Base-by-base conservation (phyloP, 345 rosid genomes). In the Turnera subulata region DNA sequence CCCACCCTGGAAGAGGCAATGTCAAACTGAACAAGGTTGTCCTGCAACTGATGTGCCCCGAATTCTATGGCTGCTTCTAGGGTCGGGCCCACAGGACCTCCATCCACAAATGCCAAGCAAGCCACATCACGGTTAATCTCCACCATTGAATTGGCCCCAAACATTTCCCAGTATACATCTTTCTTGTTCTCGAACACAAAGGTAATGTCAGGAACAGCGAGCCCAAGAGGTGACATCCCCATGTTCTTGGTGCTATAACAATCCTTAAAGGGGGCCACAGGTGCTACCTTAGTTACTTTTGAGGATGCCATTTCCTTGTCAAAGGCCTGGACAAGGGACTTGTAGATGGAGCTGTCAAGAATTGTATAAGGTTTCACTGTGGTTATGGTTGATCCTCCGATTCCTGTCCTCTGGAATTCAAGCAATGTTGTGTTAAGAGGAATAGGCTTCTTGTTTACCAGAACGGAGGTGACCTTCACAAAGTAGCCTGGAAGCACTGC, bases 81-180 rank as follows among this genome's bases (percentile, higher is more conserved):
- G 35, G 59, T 16, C 1, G 25, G 6, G 4, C 11, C 4, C 2
- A 47, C 58, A 1, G 1, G 0, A 6, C 61, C 75, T 5, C 55
- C 53, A 19, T 65, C 70, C 57, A 70, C 6, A 23, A 70, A 70
- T 19, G 53, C 75, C 4, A 70, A 29, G 24, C 75, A 70, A 40
- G 39, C 18, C 32, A 71, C 76, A 11, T 57, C 67, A 3, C n/a
- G 10, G n/a, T 44, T 66, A 22, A 65, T 44, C 37, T 61, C 51
- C 46, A 61, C 71, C 71, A 71, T 33, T 16, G 76, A 43, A 46
- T 71, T 71, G 0, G 63, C 63, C 40, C 76, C 76, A 9, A 8
- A 50, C 22, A 71, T 50, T 8, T 35, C n/a, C 76, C 76, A 71
- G 2, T 35, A 13, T 46, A 52, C 71, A 19, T 37, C 29, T 11